A percentile compares a stretch with the other conserved stretches of the same genome.
phyloP scores from a whole-genome alignment of 2,329 filamentous ascomycete species.

The Fusarium sp. region DNA sequence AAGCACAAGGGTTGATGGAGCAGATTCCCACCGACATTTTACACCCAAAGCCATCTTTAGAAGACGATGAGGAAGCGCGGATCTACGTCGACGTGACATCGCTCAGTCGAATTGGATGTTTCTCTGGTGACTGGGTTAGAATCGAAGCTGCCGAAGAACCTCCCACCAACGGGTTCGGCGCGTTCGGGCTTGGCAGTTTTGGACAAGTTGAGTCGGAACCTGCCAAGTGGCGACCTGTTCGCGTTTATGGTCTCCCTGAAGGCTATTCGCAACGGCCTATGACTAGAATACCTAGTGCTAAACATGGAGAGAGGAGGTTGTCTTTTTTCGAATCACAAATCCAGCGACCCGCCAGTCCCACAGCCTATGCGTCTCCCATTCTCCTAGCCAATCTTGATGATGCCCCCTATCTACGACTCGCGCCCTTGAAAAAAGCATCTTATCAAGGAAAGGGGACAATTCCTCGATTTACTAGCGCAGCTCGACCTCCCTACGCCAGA shows the following conservation, averaged over 20 bases:
- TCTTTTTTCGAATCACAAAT: conserved; percentile 79
- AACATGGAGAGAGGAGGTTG: conserved; percentile 63
- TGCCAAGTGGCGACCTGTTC: conserved; percentile 82
- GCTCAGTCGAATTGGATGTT: conserved; percentile 90
- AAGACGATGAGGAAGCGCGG: conserved; percentile 89
- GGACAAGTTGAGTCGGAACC: conserved; percentile 66
- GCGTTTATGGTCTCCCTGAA: conserved; percentile 90
- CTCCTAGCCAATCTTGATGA: conserved; percentile 87
- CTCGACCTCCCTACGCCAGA: conserved; percentile 70
- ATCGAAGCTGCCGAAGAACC: conserved; percentile 83
- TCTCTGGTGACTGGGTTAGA: conserved; percentile 96
- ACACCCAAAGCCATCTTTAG: conserved; percentile 81
- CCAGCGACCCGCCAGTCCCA: conserved; percentile 68
- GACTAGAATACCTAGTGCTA: conserved; percentile 70
- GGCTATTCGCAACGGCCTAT: conserved; percentile 73
- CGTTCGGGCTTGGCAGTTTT: conserved; percentile 77
- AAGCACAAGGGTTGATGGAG: conserved; percentile 80
- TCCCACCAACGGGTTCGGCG: conserved; percentile 73
- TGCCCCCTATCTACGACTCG: conserved; percentile 82
- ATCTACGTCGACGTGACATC: conserved; percentile 92
- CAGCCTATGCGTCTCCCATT: conserved; percentile 84
- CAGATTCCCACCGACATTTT: conserved; percentile 82
- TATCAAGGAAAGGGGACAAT: conserved; percentile 66
- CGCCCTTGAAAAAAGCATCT: conserved; percentile 71
- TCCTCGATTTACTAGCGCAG: conserved; percentile 68